Evolutionary conservation across 192 early-diverging fungal species (phyloP).

Genomic region (Geranomyces michiganensis): DNA sequence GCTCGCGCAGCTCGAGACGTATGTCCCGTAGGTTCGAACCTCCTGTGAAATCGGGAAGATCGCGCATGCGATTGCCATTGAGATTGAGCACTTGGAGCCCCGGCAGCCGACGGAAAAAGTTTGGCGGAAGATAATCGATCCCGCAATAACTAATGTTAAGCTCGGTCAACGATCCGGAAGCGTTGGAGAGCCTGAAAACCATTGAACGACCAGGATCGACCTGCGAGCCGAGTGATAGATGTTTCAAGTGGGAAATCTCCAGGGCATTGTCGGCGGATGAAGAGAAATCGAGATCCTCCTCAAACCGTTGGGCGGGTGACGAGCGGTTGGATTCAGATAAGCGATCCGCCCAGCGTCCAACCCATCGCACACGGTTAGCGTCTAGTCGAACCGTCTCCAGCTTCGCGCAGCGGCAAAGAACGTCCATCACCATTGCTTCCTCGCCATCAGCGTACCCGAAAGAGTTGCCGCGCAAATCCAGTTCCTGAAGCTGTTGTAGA

Average conservation of each 20-base stretch:
- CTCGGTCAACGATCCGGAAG: constrained; percentile 29
- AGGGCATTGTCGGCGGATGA: constrained; percentile 7
- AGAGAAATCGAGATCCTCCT: background rate
- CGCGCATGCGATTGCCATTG: constrained; percentile 38
- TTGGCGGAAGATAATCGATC: constrained; percentile 38
- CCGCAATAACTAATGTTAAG: constrained; percentile 40
- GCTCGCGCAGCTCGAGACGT: constrained; percentile 24
- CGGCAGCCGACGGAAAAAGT: constrained; percentile 35
- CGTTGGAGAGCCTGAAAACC: constrained; percentile 30
- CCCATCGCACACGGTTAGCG: constrained; percentile 43
- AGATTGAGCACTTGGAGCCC: constrained; percentile 37
- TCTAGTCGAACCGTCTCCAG: constrained; percentile 40
- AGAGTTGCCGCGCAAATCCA: constrained; percentile 82
- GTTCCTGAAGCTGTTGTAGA: constrained; percentile 62
- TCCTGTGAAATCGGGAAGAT: constrained; percentile 33
- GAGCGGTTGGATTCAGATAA: background rate
- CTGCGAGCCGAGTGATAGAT: constrained; percentile 25
- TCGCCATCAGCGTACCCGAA: constrained; percentile 72
- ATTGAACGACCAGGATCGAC: constrained; percentile 24
- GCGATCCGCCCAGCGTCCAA: constrained; percentile 32
- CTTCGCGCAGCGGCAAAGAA: constrained; percentile 34
- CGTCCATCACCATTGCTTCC: constrained; percentile 58
- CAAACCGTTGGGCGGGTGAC: constrained; percentile 9
- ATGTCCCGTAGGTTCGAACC: background rate
- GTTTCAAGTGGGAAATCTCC: constrained; percentile 27